Conservation (phyloP, 305 asterid species). For the Rubia peregrina region DNA sequence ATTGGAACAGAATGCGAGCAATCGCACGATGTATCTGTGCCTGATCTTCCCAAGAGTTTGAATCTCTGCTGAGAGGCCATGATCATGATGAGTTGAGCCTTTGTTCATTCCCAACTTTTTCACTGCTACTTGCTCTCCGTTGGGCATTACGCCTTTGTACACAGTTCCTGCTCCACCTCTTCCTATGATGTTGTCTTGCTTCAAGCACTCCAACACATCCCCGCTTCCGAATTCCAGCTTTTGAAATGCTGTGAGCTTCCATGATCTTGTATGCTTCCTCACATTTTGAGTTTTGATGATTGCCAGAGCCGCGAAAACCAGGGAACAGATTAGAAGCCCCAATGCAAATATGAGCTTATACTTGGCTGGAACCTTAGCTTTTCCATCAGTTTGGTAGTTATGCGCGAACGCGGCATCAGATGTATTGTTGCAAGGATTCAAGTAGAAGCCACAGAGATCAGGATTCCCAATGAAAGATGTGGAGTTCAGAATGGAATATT, state of each 20-base stretch:
- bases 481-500: constrained; percentile 29
- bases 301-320: constrained; percentile 31
- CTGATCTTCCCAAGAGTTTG: constrained; percentile 37
- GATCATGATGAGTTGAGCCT: constrained; percentile 29
- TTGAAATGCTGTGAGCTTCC: constrained; percentile 42
- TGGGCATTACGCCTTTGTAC: constrained; percentile 30
- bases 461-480: constrained; percentile 39
- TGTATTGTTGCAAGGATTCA: constrained; percentile 23
- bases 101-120: constrained; percentile 33
- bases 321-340: constrained; percentile 31
- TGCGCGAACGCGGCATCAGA: constrained; percentile 14
- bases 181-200: constrained; percentile 36
- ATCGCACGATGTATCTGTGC: constrained; percentile 35
- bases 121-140: constrained; percentile 33
- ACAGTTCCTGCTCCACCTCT: constrained; percentile 44
- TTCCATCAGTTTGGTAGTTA: constrained; percentile 16
- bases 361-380: constrained; percentile 29
- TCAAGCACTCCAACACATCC: constrained; percentile 33
- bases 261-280: constrained; percentile 22
- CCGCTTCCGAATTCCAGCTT: constrained; percentile 34
- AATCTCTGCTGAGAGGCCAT: constrained; percentile 37
- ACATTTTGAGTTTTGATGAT: constrained; percentile 29
- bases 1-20: constrained; percentile 33
- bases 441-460: constrained; percentile 29
- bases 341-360: constrained; percentile 36